Evolutionary conservation across 2,329 filamentous ascomycete species (phyloP).

Genomic region (Venturia nashicola): DNA sequence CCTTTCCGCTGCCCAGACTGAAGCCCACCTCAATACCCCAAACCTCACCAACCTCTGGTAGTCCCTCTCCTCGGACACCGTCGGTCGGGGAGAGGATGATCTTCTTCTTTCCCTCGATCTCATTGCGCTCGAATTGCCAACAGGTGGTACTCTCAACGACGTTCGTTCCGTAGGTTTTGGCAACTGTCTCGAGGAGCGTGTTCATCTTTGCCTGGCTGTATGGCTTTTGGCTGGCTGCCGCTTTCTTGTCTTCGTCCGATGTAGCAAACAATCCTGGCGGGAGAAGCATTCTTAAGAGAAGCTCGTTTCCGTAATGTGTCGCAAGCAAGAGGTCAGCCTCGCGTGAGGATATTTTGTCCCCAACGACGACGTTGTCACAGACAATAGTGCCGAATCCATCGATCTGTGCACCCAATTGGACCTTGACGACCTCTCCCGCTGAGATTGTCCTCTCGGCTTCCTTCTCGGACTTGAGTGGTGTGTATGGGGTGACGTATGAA

Average conservation of each 20-base stretch:
- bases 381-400: slow-evolving; percentile 95
- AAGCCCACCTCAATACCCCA: slow-evolving; percentile 97
- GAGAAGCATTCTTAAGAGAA: slow-evolving; percentile 79
- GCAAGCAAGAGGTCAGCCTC: slow-evolving; percentile 80
- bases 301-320: slow-evolving; percentile 90
- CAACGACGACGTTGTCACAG: slow-evolving; percentile 79
- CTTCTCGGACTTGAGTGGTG: slow-evolving; percentile 74
- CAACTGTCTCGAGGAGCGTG: slow-evolving; percentile 77
- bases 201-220: slow-evolving; percentile 81
- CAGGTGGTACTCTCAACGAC: slow-evolving; percentile 96
- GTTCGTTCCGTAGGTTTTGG: slow-evolving; percentile 80
- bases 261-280: slow-evolving; percentile 75
- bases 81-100: slow-evolving; percentile 83
- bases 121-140: slow-evolving; percentile 92
- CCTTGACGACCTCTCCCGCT: slow-evolving; percentile 81
- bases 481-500: slow-evolving; percentile 93
- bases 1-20: slow-evolving; percentile 82
- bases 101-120: slow-evolving; percentile 97
- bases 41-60: slow-evolving; percentile 79
- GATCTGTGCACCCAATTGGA: slow-evolving; percentile 97
- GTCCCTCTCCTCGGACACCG: slow-evolving; percentile 80
- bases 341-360: slow-evolving; percentile 57
- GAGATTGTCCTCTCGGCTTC: slow-evolving; percentile 67
- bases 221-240: slow-evolving; percentile 65
- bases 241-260: slow-evolving; percentile 88